phyloP scores from a whole-genome alignment of 1,139 yeast genomes.

The Blastobotrys apis region DNA sequence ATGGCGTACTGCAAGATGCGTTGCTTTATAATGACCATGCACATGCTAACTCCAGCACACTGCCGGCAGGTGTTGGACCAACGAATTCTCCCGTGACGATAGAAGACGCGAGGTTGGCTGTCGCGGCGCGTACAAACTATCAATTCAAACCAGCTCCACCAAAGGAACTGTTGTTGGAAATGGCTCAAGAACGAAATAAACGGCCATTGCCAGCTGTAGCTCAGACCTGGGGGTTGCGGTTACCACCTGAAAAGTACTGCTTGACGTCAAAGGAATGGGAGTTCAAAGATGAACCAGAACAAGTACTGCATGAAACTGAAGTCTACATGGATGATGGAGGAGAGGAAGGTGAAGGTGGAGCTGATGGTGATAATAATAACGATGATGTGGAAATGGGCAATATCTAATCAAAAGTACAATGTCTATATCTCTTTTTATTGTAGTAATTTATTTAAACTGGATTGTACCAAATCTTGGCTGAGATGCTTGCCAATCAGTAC shows the following conservation, averaged over 20 bases:
- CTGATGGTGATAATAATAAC: too few species aligned
- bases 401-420: background rate
- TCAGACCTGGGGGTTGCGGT: slow-evolving; percentile 85
- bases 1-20: slow-evolving; percentile 84
- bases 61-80: slow-evolving; percentile 40
- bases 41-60: slow-evolving; percentile 31
- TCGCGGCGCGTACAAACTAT: slow-evolving; percentile 87
- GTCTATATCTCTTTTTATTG: background rate
- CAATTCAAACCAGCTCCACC: slow-evolving; percentile 97
- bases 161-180: slow-evolving; percentile 80
- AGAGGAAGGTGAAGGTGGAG: background rate
- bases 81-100: slow-evolving; percentile 59
- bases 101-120: slow-evolving; percentile 88
- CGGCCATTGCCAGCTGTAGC: slow-evolving; percentile 88
- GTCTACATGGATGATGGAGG: slow-evolving; percentile 2
- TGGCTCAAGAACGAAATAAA: slow-evolving; percentile 88
- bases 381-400: slow-evolving; percentile 15
- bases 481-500: slow-evolving; percentile 80
- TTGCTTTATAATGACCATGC: slow-evolving; percentile 79
- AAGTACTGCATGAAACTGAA: slow-evolving; percentile 15
- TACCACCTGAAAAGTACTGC: slow-evolving; percentile 98
- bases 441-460: slow-evolving; percentile 6
- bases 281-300: slow-evolving; percentile 41
- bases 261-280: slow-evolving; percentile 79
- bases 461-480: slow-evolving; percentile 19